Percentiles rank a stretch among this genome's conserved stretches.
These are phyloP conservation scores for Coemansia sp. DNA, from an alignment of 192 early-diverging fungal species.

Conservation along the genomic window DNA sequence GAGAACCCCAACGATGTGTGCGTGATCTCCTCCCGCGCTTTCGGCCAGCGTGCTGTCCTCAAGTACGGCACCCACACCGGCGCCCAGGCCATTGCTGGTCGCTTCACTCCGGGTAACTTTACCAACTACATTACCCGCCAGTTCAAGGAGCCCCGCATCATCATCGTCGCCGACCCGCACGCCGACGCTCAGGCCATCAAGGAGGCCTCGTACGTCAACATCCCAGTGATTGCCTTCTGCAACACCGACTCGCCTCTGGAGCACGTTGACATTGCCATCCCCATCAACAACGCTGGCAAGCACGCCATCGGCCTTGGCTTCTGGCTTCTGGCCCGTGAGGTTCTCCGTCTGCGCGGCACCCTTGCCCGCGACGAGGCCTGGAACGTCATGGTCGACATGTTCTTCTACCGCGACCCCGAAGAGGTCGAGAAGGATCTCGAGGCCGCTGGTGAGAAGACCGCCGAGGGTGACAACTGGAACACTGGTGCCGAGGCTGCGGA, in stretches of 20 bases:
- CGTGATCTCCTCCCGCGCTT: conserved; percentile 95
- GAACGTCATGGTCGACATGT: conserved; percentile 99
- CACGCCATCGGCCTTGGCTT: conserved; percentile 97
- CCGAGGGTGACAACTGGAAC: conserved; percentile 53
- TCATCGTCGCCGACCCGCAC: conserved; percentile 96
- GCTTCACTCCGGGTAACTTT: conserved; percentile 99
- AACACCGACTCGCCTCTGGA: conserved; percentile 96
- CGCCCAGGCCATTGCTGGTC: conserved; percentile 97
- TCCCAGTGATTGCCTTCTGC: conserved; percentile 98
- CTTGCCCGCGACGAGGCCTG: conserved; percentile 81
- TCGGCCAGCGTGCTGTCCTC: conserved; percentile 97
- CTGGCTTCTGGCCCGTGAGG: conserved; percentile 98
- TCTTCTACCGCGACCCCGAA: conserved; percentile 99
- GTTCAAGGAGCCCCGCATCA: conserved; percentile 98
- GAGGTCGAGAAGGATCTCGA: conserved; percentile 94
- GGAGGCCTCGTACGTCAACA: conserved; percentile 99
- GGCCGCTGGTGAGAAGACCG: conserved; percentile 58
- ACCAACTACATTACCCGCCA: conserved; percentile 99
- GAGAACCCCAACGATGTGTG: conserved; percentile 98
- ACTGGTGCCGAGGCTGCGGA: conserved; percentile 47
- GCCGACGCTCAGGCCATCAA: conserved; percentile 98
- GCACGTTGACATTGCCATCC: conserved; percentile 98
- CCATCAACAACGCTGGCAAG: conserved; percentile 99
- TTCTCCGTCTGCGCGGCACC: conserved; percentile 95
- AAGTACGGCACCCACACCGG: conserved; percentile 99